phyloP scores from a whole-genome alignment of 1,139 yeast genomes.

The Pichia sp. region DNA sequence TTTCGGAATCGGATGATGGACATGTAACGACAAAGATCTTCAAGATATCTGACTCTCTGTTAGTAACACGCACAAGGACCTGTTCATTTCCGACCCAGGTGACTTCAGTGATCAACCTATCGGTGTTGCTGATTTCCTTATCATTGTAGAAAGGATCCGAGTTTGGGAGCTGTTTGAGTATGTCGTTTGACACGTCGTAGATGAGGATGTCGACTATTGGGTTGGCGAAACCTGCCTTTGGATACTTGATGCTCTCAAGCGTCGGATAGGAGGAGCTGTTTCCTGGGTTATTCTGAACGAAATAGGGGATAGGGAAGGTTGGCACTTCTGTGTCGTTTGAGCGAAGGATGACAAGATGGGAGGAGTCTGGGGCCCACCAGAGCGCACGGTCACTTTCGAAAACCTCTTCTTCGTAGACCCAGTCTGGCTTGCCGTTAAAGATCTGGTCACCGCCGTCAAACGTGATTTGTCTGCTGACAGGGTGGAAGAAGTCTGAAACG shows the following conservation, averaged over 20 bases:
- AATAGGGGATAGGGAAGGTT: conserved; percentile 48
- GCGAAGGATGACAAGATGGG: conserved; percentile 43
- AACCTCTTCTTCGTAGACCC: conserved; percentile 64
- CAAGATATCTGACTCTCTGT: conserved; percentile 43
- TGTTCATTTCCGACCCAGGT: conserved; percentile 44
- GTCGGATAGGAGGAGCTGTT: conserved; percentile 40
- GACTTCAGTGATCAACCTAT: conserved; percentile 33
- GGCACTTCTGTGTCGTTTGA: conserved; percentile 54
- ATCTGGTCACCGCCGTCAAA: conserved; percentile 47
- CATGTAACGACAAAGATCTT: conserved; percentile 41
- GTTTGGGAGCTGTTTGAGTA: conserved; percentile 35
- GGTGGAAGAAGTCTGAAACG: conserved; percentile 25
- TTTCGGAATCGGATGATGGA: conserved; percentile 18
- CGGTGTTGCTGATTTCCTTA: conserved; percentile 30
- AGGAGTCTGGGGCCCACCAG: conserved; percentile 59
- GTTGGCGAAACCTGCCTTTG: conserved; percentile 51
- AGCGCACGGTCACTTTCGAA: conserved; percentile 46
- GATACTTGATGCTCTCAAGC: conserved; percentile 42
- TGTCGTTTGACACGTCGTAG: conserved; percentile 30
- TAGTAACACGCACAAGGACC: conserved; percentile 43
- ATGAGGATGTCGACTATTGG: conserved; percentile 41
- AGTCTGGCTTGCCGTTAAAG: conserved; percentile 56
- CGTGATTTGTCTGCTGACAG: conserved; percentile 36
- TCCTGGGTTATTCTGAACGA: conserved; percentile 41
- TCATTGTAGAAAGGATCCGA: conserved; percentile 36